phyloP scores from a whole-genome alignment of 371 early-diverging fungal genomes.

The Saksenaea oblongispora region DNA sequence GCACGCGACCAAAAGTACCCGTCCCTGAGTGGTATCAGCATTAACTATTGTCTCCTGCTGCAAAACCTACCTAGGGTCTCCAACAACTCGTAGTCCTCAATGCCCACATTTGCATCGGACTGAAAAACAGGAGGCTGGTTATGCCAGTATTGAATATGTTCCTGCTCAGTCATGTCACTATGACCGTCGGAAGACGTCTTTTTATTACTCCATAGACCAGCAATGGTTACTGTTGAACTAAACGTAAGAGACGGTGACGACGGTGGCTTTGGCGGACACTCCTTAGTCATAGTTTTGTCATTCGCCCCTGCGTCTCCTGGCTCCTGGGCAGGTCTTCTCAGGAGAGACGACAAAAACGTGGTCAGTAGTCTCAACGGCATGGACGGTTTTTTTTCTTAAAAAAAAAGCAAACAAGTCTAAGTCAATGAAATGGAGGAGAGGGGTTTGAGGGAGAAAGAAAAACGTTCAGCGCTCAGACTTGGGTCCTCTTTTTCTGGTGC shows the following conservation, averaged over 20 bases:
- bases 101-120: slow-evolving; percentile 18
- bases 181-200: slow-evolving; percentile 20
- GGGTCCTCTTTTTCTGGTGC: slow-evolving; percentile 4
- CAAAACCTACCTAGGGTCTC: slow-evolving; percentile 65
- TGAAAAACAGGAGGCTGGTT: slow-evolving; percentile 38
- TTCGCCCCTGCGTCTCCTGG: slow-evolving; percentile 3
- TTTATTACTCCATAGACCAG: slow-evolving; percentile 25
- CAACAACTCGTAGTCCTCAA: slow-evolving; percentile 60
- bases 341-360: slow-evolving; percentile 6
- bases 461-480: neutral
- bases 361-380: neutral
- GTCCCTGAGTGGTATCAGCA: slow-evolving; percentile 64
- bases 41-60: slow-evolving; percentile 4
- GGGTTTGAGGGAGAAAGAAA: neutral
- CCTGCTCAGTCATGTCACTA: slow-evolving; percentile 26
- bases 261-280: slow-evolving; percentile 1
- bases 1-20: slow-evolving; percentile 95
- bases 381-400: no score
- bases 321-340: neutral
- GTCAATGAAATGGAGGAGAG: neutral
- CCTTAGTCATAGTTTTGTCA: slow-evolving; percentile 1
- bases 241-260: slow-evolving; percentile 22
- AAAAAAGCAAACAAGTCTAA: neutral
- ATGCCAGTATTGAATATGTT: slow-evolving; percentile 36
- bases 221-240: slow-evolving; percentile 37